phyloP scores from a whole-genome alignment of 2,329 filamentous ascomycete genomes.

The Colletotrichum euphorbiae region DNA sequence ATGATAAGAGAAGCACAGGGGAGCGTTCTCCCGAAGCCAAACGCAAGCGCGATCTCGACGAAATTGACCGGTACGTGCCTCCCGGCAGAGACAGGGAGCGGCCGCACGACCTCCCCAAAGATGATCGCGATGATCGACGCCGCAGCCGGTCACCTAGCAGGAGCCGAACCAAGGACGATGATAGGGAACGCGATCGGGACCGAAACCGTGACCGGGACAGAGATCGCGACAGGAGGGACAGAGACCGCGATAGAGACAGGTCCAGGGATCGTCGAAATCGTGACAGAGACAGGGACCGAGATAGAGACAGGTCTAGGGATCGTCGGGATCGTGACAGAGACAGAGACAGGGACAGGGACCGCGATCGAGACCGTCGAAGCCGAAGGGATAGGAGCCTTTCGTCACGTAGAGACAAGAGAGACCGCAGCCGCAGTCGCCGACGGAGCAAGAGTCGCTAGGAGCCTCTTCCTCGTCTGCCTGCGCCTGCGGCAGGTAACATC shows the following conservation, averaged over 20 bases:
- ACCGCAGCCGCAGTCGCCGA: slow-evolving; percentile 22
- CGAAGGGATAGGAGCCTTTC: slow-evolving; percentile 16
- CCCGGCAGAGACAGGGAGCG: slow-evolving; percentile 52
- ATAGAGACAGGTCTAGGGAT: slow-evolving; percentile 36
- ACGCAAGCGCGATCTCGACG: slow-evolving; percentile 50
- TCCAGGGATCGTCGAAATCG: slow-evolving; percentile 48
- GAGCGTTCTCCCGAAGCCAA: slow-evolving; percentile 55
- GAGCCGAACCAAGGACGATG: slow-evolving; percentile 49
- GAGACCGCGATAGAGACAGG: slow-evolving; percentile 43
- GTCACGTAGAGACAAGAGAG: slow-evolving; percentile 2
- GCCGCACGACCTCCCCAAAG: slow-evolving; percentile 43
- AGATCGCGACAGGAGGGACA: slow-evolving; percentile 45
- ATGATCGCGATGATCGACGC: slow-evolving; percentile 48
- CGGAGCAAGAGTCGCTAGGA: slow-evolving; percentile 35
- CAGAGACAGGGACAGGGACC: slow-evolving; percentile 25
- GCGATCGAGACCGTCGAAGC: slow-evolving; percentile 20
- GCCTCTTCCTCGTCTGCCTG: background rate
- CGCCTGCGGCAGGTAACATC: background rate
- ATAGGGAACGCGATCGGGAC: slow-evolving; percentile 46
- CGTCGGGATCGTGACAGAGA: slow-evolving; percentile 36
- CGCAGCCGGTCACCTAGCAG: slow-evolving; percentile 52
- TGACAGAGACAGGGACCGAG: slow-evolving; percentile 47
- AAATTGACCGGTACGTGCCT: slow-evolving; percentile 62
- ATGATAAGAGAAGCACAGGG: slow-evolving; percentile 60
- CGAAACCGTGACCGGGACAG: slow-evolving; percentile 49